Evolutionary conservation across 2,329 filamentous ascomycete species (phyloP).

Genomic region (Microdochium nivale): DNA sequence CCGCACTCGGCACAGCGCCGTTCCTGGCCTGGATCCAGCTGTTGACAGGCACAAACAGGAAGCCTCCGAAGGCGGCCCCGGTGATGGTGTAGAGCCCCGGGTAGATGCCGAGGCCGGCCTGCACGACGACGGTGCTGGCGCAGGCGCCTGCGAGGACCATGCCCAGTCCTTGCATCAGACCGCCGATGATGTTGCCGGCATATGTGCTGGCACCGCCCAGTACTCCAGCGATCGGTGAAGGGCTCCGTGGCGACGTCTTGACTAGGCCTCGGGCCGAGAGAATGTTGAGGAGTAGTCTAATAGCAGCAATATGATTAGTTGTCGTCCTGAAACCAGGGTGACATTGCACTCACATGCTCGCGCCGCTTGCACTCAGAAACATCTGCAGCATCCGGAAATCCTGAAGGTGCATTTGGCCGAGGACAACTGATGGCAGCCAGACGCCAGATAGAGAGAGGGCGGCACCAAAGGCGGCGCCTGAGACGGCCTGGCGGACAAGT

Average conservation of each 20-base stretch:
- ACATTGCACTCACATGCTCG: conserved; percentile 52
- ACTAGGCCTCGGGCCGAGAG: conserved; percentile 33
- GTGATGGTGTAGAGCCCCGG: conserved; percentile 43
- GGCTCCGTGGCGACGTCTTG: conserved; percentile 35
- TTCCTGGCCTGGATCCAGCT: conserved; percentile 24
- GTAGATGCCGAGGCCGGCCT: conserved; percentile 44
- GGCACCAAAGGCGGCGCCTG: conserved; percentile 53
- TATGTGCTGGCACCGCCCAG: conserved; percentile 40
- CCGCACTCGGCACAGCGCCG: conserved; percentile 25
- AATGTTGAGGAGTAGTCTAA: conserved; percentile 28
- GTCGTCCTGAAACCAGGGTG: no score
- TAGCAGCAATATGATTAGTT: no score
- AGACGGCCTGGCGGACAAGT: conserved; percentile 12
- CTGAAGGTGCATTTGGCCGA: conserved; percentile 49
- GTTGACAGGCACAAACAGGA: conserved; percentile 24
- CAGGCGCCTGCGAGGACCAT: conserved; percentile 60
- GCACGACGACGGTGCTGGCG: conserved; percentile 55
- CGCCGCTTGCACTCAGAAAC: conserved; percentile 54
- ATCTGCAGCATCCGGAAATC: conserved; percentile 60
- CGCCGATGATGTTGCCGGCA: conserved; percentile 59
- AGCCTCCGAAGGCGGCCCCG: conserved; percentile 47
- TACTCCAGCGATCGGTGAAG: conserved; percentile 30
- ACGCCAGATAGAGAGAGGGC: conserved; percentile 53
- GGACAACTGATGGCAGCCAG: conserved; percentile 49
- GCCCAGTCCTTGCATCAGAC: conserved; percentile 51